Evolutionary conservation across 768 basidiomycete species (phyloP).

Genomic region (Russula olivacea): DNA sequence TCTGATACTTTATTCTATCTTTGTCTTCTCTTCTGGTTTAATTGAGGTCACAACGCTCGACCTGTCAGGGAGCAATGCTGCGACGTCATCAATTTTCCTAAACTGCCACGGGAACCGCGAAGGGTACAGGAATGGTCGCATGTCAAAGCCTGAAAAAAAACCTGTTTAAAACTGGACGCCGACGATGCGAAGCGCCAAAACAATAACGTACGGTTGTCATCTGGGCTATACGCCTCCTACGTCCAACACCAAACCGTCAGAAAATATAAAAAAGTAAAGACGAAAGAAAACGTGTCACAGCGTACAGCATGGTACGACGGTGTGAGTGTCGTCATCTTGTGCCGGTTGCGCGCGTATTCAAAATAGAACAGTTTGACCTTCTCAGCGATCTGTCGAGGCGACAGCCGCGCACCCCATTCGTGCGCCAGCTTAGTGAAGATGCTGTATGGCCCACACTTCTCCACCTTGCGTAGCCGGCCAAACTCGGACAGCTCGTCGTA

Average conservation of each 20-base stretch:
- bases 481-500: slow-evolving; percentile 94
- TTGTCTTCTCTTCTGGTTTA: slow-evolving; percentile 20
- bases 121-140: slow-evolving; percentile 95
- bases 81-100: slow-evolving; percentile 86
- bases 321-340: slow-evolving; percentile 98
- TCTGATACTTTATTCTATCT: slow-evolving; percentile 13
- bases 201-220: slow-evolving; percentile 75
- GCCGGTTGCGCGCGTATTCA: slow-evolving; percentile 91
- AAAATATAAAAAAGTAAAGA: background rate
- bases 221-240: slow-evolving; percentile 93
- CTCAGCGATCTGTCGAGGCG: slow-evolving; percentile 84
- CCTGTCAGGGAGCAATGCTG: slow-evolving; percentile 67
- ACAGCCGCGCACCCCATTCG: slow-evolving; percentile 85
- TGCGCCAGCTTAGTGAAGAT: slow-evolving; percentile 94
- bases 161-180: too few species aligned
- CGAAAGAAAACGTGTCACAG: slow-evolving; percentile 16
- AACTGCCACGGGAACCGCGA: slow-evolving; percentile 96
- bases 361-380: slow-evolving; percentile 98
- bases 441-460: slow-evolving; percentile 97
- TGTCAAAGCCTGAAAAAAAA: slow-evolving; percentile 67
- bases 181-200: background rate
- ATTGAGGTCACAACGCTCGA: slow-evolving; percentile 31
- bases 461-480: slow-evolving; percentile 88
- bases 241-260: background rate
- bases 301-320: slow-evolving; percentile 90